These are phyloP conservation scores for Bolboschoenoplectus hybrid DNA, from an alignment of 202 grass and related monocot species.

Conservation along the genomic window DNA sequence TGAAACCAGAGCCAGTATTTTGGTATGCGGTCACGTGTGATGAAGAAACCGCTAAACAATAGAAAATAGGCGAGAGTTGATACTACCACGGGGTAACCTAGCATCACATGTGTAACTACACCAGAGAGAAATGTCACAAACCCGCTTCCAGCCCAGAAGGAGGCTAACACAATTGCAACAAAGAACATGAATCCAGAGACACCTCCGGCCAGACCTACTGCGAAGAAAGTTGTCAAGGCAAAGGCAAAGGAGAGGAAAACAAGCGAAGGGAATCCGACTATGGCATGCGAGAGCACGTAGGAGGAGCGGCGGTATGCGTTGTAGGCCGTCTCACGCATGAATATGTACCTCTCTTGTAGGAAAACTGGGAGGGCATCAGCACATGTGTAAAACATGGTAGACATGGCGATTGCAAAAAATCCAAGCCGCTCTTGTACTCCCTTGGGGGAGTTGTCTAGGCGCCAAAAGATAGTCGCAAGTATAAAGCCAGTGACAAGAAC, in stretches of 20 bases:
- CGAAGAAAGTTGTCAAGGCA: constrained; percentile 90
- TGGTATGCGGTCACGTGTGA: constrained; percentile 78
- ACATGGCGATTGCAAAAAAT: constrained; percentile 99
- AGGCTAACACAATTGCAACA: constrained; percentile 79
- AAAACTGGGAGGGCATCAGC: constrained; percentile 90
- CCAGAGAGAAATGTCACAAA: constrained; percentile 97
- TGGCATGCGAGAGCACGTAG: constrained; percentile 86
- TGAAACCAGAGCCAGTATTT: constrained; percentile 97
- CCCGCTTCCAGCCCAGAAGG: constrained; percentile 92
- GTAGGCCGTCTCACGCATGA: constrained; percentile 94
- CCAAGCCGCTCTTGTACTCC: constrained; percentile 83
- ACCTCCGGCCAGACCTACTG: constrained; percentile 78
- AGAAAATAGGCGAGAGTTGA: constrained; percentile 88
- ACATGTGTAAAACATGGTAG: constrained; percentile 99
- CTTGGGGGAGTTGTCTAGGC: constrained; percentile 84
- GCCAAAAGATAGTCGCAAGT: constrained; percentile 98
- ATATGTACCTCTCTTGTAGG: constrained; percentile 98
- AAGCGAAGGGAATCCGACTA: constrained; percentile 79
- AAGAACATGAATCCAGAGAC: constrained; percentile 82
- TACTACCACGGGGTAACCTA: constrained; percentile 86
- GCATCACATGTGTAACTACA: constrained; percentile 76
- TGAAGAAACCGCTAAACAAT: constrained; percentile 99
- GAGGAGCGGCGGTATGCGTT: constrained; percentile 96
- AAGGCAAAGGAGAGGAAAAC: constrained; percentile 87
- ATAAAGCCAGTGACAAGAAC: constrained; percentile 94